Evolutionary conservation across 805 yeast genomes (phyloP).

Genomic region (Saturnispora ahearnii): DNA sequence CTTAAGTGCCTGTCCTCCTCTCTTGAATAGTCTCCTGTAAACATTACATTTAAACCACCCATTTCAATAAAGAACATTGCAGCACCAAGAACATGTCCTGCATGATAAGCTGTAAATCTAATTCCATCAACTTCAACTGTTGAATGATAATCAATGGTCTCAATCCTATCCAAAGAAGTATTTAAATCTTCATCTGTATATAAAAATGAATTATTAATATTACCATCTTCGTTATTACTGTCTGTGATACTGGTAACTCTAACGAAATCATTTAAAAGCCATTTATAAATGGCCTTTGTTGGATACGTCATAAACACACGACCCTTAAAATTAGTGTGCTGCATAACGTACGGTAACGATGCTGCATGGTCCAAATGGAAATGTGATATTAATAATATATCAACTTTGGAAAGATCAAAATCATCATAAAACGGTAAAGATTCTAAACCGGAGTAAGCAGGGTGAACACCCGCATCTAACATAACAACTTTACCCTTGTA

Average conservation of each 20-base stretch:
- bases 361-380: constrained; percentile 99
- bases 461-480: constrained; percentile 98
- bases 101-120: constrained; percentile 94
- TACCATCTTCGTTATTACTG: constrained; percentile 32
- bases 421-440: constrained; percentile 95
- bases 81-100: constrained; percentile 99
- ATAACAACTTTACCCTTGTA: constrained; percentile 91
- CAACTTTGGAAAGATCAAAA: constrained; percentile 81
- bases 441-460: constrained; percentile 83
- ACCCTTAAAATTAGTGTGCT: constrained; percentile 88
- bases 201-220: constrained; percentile 37
- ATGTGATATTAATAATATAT: constrained; percentile 80
- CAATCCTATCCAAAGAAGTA: constrained; percentile 81
- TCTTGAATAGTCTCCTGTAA: constrained; percentile 95
- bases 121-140: constrained; percentile 92
- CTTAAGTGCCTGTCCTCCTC: constrained; percentile 93
- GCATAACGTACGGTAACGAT: constrained; percentile 95
- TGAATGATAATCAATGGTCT: constrained; percentile 91
- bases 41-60: constrained; percentile 79
- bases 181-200: constrained; percentile 88
- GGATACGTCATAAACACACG: constrained; percentile 99
- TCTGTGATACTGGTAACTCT: constrained; percentile 64
- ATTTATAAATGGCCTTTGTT: constrained; percentile 93
- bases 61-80: constrained; percentile 95
- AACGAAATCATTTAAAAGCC: constrained; percentile 92